Evolutionary conservation across 2,329 filamentous ascomycete species (phyloP).

Genomic region (Fusarium tupiense): DNA sequence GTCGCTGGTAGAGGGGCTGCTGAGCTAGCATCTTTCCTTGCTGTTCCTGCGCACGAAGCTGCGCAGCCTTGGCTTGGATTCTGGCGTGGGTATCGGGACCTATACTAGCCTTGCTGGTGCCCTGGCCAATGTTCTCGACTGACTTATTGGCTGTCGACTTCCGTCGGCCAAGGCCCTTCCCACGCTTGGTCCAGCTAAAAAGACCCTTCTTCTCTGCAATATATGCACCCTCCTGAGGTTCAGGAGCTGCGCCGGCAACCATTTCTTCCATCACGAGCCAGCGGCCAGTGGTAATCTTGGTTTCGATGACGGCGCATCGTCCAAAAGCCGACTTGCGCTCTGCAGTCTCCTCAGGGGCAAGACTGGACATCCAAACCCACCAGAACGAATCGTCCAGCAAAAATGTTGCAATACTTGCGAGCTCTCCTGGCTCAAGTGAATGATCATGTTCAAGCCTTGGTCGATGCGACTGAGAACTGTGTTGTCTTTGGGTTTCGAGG

Average conservation of each 20-base stretch:
- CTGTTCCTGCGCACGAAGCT: conserved; percentile 78
- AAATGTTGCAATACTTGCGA: conserved; percentile 88
- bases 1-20: conserved; percentile 53
- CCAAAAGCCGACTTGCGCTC: conserved; percentile 93
- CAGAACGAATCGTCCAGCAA: conserved; percentile 96
- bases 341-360: conserved; percentile 88
- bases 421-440: conserved; percentile 86
- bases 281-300: conserved; percentile 78
- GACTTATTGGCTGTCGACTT: conserved; percentile 75
- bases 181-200: conserved; percentile 84
- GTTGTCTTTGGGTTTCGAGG: conserved; percentile 77
- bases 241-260: conserved; percentile 89
- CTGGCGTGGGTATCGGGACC: conserved; percentile 91
- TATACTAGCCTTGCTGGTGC: conserved; percentile 82
- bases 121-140: conserved; percentile 57
- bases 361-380: conserved; percentile 99
- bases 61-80: conserved; percentile 90
- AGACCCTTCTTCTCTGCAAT: conserved; percentile 96
- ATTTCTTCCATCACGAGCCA: conserved; percentile 98
- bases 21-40: conserved; percentile 61
- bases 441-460: conserved; percentile 74
- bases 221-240: conserved; percentile 85
- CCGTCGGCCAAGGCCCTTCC: conserved; percentile 70
- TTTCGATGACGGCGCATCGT: conserved; percentile 91
- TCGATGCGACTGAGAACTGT: conserved; percentile 86